Evolutionary conservation across 306 rosid genomes (phyloP).

Genomic region (Coriaria nepalensis): DNA sequence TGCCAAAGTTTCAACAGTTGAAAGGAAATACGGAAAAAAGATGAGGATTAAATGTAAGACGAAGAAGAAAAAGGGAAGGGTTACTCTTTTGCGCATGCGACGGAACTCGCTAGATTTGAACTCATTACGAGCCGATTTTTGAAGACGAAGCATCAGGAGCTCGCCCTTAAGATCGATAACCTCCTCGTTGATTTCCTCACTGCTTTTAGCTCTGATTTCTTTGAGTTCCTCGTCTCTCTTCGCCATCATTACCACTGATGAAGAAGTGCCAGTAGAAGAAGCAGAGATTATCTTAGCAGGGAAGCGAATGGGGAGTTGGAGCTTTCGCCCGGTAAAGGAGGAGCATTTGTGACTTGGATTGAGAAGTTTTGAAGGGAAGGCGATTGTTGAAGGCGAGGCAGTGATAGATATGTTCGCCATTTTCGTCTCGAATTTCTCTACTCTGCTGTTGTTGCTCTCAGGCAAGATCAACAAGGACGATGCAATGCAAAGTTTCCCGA

Average conservation of each 20-base stretch:
- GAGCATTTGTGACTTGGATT: constrained; percentile 24
- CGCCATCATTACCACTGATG: constrained; percentile 64
- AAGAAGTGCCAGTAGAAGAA: constrained; percentile 15
- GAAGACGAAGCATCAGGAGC: constrained; percentile 78
- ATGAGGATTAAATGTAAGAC: neutral
- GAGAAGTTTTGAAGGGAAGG: constrained; percentile 19
- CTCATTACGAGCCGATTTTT: constrained; percentile 68
- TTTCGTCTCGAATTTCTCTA: too few species aligned
- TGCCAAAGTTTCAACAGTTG: too few species aligned
- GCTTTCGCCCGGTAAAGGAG: constrained; percentile 31
- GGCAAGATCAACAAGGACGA: too few species aligned
- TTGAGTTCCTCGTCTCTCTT: constrained; percentile 67
- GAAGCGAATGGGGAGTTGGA: constrained; percentile 21
- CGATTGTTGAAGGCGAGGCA: constrained; percentile 27
- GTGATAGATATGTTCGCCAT: neutral
- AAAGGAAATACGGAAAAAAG: too few species aligned
- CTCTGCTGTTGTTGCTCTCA: too few species aligned
- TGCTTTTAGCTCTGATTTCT: constrained; percentile 49
- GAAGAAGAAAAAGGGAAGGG: neutral
- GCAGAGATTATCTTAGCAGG: constrained; percentile 11
- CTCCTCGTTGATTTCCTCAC: constrained; percentile 72
- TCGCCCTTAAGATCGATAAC: constrained; percentile 85
- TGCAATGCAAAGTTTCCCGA: too few species aligned
- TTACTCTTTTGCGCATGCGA: constrained; percentile 82
- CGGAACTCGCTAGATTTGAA: constrained; percentile 76